Evolutionary conservation across 2,329 filamentous ascomycete genomes (phyloP), one percentile per base, ranked within the genome.

Genomic region (Cytospora paraplurivora): DNA sequence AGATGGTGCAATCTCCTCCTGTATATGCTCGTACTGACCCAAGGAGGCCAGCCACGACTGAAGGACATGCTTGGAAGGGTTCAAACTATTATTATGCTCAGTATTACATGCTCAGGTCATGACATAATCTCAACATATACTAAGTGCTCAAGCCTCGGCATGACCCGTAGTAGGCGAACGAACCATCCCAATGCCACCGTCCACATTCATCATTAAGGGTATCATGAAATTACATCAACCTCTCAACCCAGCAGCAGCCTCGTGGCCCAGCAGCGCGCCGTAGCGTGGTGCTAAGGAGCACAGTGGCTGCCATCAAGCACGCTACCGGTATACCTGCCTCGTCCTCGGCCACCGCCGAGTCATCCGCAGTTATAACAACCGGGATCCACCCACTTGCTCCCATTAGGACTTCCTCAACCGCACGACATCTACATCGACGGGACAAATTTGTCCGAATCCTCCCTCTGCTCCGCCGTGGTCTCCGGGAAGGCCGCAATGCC

Each of bases 401-500:
- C n/a, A 12, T 37, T 32, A 38, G 19, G 27, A 1, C 15, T 3
- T 7, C 4, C 15, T 7, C 4, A 21, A 19, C 1, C 21, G 1
- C 27, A 7, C 2, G 3, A 3, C 15, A 33, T 34, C 51, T 38
- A 68, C 49, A 63, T 65, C 5, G 72, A 83, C 10, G 81, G 81
- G 37, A 91, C 85, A 62, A 92, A 90, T 44, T 84, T 77, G 70
- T 90, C 78, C 1, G 89, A 90, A 70, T 90, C 88, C 59, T 85
- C 78, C 74, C 89, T 79, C 72, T 92, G 89, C 74, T 92, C 80
- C 27, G 79, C 80, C 69, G 87, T 88, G 1, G 86, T 86, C 74
- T 93, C 82, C 0, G 87, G 88, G 71, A 93, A 93, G 8, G 89
- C 90, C 0, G 90, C 90, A 50, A 94, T 82, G 1, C 88, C 90